Evolutionary conservation across 495 filamentous ascomycete genomes (phyloP).

Genomic region (Aspergillus hancockii): DNA sequence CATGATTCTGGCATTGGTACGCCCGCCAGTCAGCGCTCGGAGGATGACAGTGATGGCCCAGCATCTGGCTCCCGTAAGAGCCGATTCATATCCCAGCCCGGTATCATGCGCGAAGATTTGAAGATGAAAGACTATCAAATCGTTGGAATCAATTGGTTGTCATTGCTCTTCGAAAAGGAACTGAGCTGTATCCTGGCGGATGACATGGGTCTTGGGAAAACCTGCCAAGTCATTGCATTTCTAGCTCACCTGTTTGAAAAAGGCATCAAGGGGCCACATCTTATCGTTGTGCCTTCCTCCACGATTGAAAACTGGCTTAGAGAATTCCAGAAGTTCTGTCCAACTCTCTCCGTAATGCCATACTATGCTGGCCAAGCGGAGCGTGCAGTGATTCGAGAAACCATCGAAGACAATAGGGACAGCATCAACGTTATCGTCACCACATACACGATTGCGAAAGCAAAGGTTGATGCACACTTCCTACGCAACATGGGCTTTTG

Average conservation of each 20-base stretch:
- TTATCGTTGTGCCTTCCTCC: constrained; percentile 88
- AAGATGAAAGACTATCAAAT: constrained; percentile 89
- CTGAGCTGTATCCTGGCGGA: constrained; percentile 90
- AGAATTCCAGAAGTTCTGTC: constrained; percentile 88
- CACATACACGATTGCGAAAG: constrained; percentile 76
- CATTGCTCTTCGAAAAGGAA: constrained; percentile 71
- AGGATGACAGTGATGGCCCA: constrained; percentile 52
- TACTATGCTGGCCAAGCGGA: constrained; percentile 75
- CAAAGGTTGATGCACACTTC: constrained; percentile 68
- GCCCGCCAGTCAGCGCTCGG: constrained; percentile 55
- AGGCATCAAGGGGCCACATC: constrained; percentile 70
- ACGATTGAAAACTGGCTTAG: constrained; percentile 94
- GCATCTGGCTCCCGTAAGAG: constrained; percentile 39
- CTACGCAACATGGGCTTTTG: constrained; percentile 61
- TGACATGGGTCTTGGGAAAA: constrained; percentile 98
- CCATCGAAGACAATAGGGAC: constrained; percentile 61
- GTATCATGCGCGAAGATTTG: constrained; percentile 68
- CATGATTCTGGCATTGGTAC: constrained; percentile 78
- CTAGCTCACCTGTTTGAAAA: constrained; percentile 77
- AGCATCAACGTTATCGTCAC: constrained; percentile 85
- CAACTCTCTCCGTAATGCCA: constrained; percentile 67
- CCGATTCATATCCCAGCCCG: constrained; percentile 67
- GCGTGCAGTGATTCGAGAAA: constrained; percentile 63
- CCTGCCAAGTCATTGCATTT: constrained; percentile 93
- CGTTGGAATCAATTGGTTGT: constrained; percentile 92